Conservation (phyloP, 441 rosid species). For the Bruguiera hainesii region DNA sequence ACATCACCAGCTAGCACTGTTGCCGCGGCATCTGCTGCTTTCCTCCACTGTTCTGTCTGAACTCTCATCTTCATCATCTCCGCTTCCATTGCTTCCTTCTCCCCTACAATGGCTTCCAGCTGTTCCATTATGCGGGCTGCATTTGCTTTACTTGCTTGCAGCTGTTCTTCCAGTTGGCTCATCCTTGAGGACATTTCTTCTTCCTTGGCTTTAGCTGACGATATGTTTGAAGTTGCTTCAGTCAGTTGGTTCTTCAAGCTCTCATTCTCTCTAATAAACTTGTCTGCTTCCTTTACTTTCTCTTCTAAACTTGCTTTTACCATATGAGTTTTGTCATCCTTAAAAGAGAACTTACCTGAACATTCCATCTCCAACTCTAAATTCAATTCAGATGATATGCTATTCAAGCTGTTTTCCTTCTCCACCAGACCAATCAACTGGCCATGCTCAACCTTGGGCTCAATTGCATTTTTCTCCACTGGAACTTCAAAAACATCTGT, state of each 20-base stretch:
- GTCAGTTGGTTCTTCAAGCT: conserved; percentile 50
- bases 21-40: conserved; percentile 96
- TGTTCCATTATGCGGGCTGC: conserved; percentile 44
- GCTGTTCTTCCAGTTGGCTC: conserved; percentile 49
- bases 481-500: conserved; percentile 70
- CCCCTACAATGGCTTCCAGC: conserved; percentile 55
- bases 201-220: conserved; percentile 44
- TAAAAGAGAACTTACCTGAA: conserved; percentile 34
- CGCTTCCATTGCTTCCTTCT: conserved; percentile 54
- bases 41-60: conserved; percentile 95
- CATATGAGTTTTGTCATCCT: conserved; percentile 51
- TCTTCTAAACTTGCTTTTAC: conserved; percentile 59
- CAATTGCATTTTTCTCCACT: conserved; percentile 39
- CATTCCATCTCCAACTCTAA: conserved; percentile 29
- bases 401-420: conserved; percentile 23
- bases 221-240: conserved; percentile 36
- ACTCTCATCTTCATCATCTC: conserved; percentile 87
- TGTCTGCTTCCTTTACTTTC: conserved; percentile 53
- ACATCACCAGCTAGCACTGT: conserved; percentile 69
- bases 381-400: conserved; percentile 19
- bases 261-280: conserved; percentile 45
- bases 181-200: conserved; percentile 45
- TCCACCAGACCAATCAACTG: conserved; percentile 21
- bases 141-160: conserved; percentile 49
- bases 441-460: conserved; percentile 23